Evolutionary conservation across 176 grass and related monocot genomes (phyloP), one percentile per base, ranked within the genome.

Genomic region (Avena eriantha): DNA sequence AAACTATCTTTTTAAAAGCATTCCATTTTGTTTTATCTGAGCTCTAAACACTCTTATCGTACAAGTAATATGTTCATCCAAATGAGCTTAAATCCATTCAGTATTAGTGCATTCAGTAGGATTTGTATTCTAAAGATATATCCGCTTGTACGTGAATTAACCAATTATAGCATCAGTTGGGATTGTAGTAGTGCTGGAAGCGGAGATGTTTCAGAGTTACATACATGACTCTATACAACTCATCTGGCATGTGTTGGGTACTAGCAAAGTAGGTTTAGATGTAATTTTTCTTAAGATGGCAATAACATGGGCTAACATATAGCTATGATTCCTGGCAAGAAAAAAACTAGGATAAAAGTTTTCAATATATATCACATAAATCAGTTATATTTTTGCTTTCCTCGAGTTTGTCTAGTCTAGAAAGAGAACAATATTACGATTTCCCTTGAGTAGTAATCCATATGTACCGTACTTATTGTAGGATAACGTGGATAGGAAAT

Each of bases 11-110:
- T 67, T 81, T 26, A 16, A 67, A 48, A 80, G 16, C 41, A 65
- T 80, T 65, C 49, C 7, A 21, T 67, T 66, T 81, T 4, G 16
- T 81, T 67, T 81, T 55, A 75, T 54, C 48, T 77, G 18, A 26
- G 6, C 41, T 65, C 15, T 31, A 66, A 15, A 15, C 60, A 48
- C 60, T 50, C 48, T 67, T 29, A 15, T 29, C 8, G 31, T n/a
- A 29, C 29, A 1, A 29, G 29, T 29, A 2, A 29, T 29, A 29
- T 1, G 29, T 29, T 29, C 29, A 29, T 29, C 29, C 29, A 29
- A 29, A 29, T 29, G 29, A 29, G 1, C 29, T 29, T 29, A 29
- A 29, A 29, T 29, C 2, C 29, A 29, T 29, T 29, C 29, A 29
- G 29, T 29, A 2, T 29, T 29, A 29, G 29, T 29, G 29, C 29